Evolutionary conservation across 2,329 filamentous ascomycete genomes (phyloP).

Genomic region (Chrysoporthe puriensis): DNA sequence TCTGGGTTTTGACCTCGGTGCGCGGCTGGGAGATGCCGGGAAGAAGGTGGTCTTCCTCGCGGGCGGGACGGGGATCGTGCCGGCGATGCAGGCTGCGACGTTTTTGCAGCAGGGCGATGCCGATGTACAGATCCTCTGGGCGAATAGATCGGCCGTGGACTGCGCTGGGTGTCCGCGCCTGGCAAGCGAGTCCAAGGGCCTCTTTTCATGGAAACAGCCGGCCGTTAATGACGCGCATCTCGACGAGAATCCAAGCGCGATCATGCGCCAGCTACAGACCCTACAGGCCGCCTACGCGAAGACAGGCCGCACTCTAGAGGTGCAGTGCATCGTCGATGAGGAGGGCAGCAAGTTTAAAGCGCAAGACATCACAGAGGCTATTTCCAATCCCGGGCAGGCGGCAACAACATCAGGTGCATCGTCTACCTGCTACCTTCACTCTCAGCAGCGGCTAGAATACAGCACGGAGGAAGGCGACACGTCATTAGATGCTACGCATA

Average conservation of each 20-base stretch:
- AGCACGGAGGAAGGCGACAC: slow-evolving; percentile 30
- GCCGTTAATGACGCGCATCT: slow-evolving; percentile 35
- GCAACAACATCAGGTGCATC: slow-evolving; percentile 34
- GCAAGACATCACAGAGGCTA: slow-evolving; percentile 47
- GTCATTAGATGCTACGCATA: slow-evolving; percentile 13
- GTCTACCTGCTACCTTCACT: slow-evolving; percentile 33
- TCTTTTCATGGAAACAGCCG: slow-evolving; percentile 29
- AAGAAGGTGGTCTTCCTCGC: slow-evolving; percentile 78
- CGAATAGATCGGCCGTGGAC: slow-evolving; percentile 69
- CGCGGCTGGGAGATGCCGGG: slow-evolving; percentile 37
- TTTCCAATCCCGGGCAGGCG: slow-evolving; percentile 30
- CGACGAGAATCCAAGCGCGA: slow-evolving; percentile 44
- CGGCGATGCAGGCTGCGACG: slow-evolving; percentile 79
- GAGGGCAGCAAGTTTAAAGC: slow-evolving; percentile 70
- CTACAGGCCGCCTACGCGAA: slow-evolving; percentile 52
- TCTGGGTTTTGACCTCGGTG: slow-evolving; percentile 61
- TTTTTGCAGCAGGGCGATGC: slow-evolving; percentile 50
- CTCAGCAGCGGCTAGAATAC: slow-evolving; percentile 35
- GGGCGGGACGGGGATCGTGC: slow-evolving; percentile 89
- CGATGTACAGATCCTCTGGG: slow-evolving; percentile 79
- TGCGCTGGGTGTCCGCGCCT: slow-evolving; percentile 56
- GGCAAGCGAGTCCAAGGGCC: neutral
- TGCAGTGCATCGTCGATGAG: slow-evolving; percentile 83
- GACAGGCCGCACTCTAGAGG: slow-evolving; percentile 55
- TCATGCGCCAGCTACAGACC: slow-evolving; percentile 65